Base-by-base conservation (phyloP, 78 protist genomes). In the Dictyostelium brefeldianum region DNA sequence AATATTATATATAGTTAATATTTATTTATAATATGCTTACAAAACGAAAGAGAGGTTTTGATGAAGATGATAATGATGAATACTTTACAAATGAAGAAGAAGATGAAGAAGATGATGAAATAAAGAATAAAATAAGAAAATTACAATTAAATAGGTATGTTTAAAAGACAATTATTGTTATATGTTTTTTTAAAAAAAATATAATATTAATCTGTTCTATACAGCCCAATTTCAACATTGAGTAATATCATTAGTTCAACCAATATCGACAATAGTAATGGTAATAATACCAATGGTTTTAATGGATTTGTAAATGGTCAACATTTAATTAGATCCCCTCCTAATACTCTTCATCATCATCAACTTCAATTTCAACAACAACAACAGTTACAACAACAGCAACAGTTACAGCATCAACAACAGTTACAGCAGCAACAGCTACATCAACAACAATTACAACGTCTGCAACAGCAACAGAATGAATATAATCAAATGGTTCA, bases 1-100 rank as follows among this genome's bases (percentile, higher is more conserved):
- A 36, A 36, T 36, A 36, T 36, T 36, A 36, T 36, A 36, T 1
- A 1, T 36, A n/a, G n/a, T 36, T 36, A 36, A 36, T 36, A 36
- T 36, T 36, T 36, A 36, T 36, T 3, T 36, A 36, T 36, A 25
- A 78, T 22, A 25, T 78, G 22, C 62, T 27, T 57, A 36, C 62
- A 59, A 79, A 79, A 57, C 57, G 84, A 59, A 79, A 79, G 41
- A 79, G 84, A 79, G 84, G 62, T 41, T 5, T 50, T 20, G 84
- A 43, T 4, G 14, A 41, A 46, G 80, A 74, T 17, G 9, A 47
- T 14, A 17, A 47, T 20, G 59, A 74, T 22, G 64, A 74, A 25
- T 14, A 47, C 25, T 74, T 47, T 47, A 11, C 59, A 48, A 47
- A 47, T 10, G 47, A 74, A 20, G 46, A 73, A 5, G 78, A 64